Evolutionary conservation across 495 filamentous ascomycete species (phyloP), one percentile per base, ranked within the genome.

Genomic region (Rhypophila decipiens): DNA sequence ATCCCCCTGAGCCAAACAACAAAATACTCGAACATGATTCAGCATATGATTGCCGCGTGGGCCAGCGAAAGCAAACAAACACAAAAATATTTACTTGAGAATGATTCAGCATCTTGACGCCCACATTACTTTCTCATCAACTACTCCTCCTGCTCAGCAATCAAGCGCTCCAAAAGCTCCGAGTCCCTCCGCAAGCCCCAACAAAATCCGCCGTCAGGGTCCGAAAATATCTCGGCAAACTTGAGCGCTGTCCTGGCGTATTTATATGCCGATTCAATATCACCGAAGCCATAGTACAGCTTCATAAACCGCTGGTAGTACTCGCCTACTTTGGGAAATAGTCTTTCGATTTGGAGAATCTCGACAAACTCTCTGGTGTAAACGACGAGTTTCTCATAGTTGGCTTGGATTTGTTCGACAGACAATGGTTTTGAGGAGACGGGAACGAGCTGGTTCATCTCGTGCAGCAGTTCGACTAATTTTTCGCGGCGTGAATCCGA

Each of bases 221-320:
- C 54, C 19, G 54, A 50, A 47, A 64, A 62, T 5, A 51, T 47
- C 34, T 66, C 56, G 2, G 59, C 54, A 5, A 58, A 56, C 29
- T 40, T 22, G 29, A 65, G 41, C 2, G 56, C 55, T 10, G 49
- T 22, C 39, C 47, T 15, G 1, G 47, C 61, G 31, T 63, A 61
- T 38, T 46, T 55, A 11, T 39, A 40, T 2, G 63, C 63, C n/a
- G 44, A 33, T 1, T 43, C 31, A 3, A 51, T 12, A 11, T 68
- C 65, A 0, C 63, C 59, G 36, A 53, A 50, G 9, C 43, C 21
- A 11, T 61, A 59, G 36, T 58, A 68, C 5, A 65, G 36, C 1
- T 46, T 52, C 43, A 63, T 58, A 7, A 61, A 60, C 3, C 54
- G 46, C 19, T 56, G 53, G 39, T 64, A 64, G 27, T 66, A 65